Conservation (phyloP, 2,329 filamentous ascomycete genomes). For the Venturia nashicola region DNA sequence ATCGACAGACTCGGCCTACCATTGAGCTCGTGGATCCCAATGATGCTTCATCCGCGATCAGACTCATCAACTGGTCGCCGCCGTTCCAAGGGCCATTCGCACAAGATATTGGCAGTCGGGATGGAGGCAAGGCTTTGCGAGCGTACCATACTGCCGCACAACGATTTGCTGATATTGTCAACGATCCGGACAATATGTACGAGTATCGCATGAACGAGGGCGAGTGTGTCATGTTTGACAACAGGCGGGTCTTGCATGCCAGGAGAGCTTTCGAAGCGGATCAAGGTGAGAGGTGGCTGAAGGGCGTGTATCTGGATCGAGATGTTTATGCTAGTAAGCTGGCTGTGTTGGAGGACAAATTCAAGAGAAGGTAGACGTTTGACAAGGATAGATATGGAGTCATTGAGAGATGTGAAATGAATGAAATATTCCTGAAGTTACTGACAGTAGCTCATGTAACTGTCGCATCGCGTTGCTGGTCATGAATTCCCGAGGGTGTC, state of each 20-base stretch:
- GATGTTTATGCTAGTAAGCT: constrained; percentile 41
- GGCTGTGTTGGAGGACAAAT: constrained; percentile 5
- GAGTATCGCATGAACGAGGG: constrained; percentile 65
- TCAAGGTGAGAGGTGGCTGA: constrained; percentile 64
- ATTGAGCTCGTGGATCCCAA: constrained; percentile 30
- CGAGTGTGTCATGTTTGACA: constrained; percentile 90
- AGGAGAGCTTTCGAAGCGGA: constrained; percentile 58
- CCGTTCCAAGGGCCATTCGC: constrained; percentile 58
- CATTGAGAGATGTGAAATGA: not conserved
- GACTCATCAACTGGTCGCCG: constrained; percentile 57
- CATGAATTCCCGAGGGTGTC: too few species aligned
- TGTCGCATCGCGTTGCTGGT: not conserved
- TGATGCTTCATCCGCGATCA: constrained; percentile 20
- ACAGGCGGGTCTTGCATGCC: constrained; percentile 74
- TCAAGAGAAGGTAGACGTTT: not conserved
- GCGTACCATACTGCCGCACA: constrained; percentile 39
- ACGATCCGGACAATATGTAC: constrained; percentile 46
- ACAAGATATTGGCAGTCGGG: constrained; percentile 8
- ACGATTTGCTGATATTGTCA: constrained; percentile 47
- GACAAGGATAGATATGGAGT: not conserved
- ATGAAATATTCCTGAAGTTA: not conserved
- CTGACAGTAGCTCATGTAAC: not conserved
- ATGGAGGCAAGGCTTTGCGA: constrained; percentile 12
- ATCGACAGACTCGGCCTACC: constrained; percentile 46
- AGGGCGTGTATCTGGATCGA: constrained; percentile 69